phyloP scores from a whole-genome alignment of 176 grass and related monocot species.

The Cenchrus americanus region DNA sequence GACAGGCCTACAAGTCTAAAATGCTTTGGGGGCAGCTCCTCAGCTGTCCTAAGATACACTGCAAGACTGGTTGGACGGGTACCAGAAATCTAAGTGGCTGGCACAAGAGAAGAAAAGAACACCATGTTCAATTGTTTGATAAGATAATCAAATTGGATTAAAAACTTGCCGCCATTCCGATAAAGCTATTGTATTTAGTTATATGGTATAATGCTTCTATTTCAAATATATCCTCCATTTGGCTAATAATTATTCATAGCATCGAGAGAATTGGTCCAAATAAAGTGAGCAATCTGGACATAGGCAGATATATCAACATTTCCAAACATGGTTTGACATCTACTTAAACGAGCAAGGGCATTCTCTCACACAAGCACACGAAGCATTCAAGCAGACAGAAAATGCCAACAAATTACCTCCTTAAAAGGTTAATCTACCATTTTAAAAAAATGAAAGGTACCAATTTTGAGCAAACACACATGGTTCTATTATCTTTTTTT shows the following conservation, averaged over 20 bases:
- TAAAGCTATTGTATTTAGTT: neutral
- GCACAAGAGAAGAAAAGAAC: neutral
- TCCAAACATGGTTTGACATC: neutral
- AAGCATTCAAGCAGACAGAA: neutral
- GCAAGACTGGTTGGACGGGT: neutral
- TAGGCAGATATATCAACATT: neutral
- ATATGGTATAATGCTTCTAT: neutral
- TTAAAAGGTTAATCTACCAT: neutral
- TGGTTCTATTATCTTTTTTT: neutral
- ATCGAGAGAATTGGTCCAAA: neutral
- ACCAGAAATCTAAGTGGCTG: neutral
- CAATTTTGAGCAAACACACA: neutral
- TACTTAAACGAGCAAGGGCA: constrained; percentile 9
- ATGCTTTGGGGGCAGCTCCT: neutral
- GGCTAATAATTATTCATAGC: neutral
- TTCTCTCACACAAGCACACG: neutral
- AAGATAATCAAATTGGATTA: constrained; percentile 1
- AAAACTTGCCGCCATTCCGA: neutral
- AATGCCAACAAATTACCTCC: constrained; percentile 7
- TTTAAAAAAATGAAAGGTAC: neutral
- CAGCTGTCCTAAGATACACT: neutral
- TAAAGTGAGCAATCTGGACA: constrained; percentile 24
- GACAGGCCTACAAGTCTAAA: constrained; percentile 8
- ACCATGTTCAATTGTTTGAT: constrained; percentile 16
- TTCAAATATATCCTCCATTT: constrained; percentile 10